Evolutionary conservation across 192 early-diverging fungal species (phyloP).

Genomic region (Backusella luteola): DNA sequence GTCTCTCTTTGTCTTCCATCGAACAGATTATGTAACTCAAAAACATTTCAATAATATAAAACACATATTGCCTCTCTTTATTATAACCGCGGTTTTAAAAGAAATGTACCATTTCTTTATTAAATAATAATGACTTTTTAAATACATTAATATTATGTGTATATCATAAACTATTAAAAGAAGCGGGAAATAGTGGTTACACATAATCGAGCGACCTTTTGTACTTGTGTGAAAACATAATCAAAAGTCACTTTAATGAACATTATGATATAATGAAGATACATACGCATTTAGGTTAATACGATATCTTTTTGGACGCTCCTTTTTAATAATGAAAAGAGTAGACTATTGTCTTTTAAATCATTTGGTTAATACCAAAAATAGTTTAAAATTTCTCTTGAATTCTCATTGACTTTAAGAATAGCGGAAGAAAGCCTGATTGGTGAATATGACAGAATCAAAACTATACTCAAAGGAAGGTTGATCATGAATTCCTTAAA

Average conservation of each 20-base stretch:
- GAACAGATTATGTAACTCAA: not conserved
- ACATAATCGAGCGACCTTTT: not conserved
- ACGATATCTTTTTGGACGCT: not conserved
- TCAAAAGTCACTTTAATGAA: not conserved
- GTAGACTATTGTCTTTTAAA: not conserved
- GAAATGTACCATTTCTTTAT: too few relatives aligned
- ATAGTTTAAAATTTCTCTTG: not conserved
- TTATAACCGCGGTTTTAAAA: not conserved
- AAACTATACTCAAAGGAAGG: not conserved
- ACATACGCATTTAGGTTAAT: not conserved
- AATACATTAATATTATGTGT: too few relatives aligned
- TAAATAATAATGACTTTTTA: too few relatives aligned
- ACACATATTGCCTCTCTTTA: not conserved
- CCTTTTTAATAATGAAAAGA: not conserved
- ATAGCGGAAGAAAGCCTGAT: not conserved
- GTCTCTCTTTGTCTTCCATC: not conserved
- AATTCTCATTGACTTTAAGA: not conserved
- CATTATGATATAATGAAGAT: not conserved
- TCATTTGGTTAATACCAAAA: not conserved
- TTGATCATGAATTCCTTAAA: not conserved
- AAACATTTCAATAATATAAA: not conserved
- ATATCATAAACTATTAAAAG: not conserved
- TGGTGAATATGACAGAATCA: not conserved
- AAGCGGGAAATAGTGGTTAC: not conserved
- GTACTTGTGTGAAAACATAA: not conserved